Percentiles rank a stretch among this genome's conserved stretches.
Evolutionary conservation across 192 early-diverging fungal genomes (phyloP).

Genomic region (Coemansia sp.): DNA sequence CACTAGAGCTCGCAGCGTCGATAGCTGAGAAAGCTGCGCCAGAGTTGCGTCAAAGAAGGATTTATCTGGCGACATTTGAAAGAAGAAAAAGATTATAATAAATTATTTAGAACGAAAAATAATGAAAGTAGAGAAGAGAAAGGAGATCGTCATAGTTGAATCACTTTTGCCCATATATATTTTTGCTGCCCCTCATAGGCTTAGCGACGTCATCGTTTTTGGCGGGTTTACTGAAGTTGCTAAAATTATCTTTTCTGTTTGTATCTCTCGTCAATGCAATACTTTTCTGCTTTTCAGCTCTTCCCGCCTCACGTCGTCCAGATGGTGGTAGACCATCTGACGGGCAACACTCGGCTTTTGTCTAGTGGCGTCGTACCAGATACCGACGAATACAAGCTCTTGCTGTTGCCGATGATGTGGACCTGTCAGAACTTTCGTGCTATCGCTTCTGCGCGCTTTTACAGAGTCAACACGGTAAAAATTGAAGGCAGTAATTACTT

Average conservation of each 20-base stretch:
- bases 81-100: not conserved
- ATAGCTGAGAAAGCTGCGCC: slow-evolving; percentile 38
- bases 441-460: too few relatives aligned
- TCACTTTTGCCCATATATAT: too few relatives aligned
- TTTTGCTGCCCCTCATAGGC: too few relatives aligned
- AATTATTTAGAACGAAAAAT: not conserved
- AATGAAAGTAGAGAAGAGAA: not conserved
- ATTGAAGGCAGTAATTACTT: too few relatives aligned
- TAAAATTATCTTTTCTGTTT: not conserved
- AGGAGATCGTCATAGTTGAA: not conserved
- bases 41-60: slow-evolving; percentile 36
- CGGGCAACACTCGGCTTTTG: not conserved
- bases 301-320: not conserved
- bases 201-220: too few relatives aligned
- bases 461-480: too few relatives aligned
- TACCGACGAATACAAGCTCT: too few relatives aligned
- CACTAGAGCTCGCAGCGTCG: slow-evolving; percentile 10
- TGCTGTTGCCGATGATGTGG: too few relatives aligned
- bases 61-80: slow-evolving; percentile 15
- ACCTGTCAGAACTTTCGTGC: too few relatives aligned
- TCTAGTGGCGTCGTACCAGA: too few relatives aligned
- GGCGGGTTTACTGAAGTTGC: not conserved
- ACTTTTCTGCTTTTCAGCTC: not conserved
- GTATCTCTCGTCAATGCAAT: not conserved
- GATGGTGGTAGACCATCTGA: not conserved